Evolutionary conservation across 345 rosid species (phyloP).

Genomic region (Carallia brachiata): DNA sequence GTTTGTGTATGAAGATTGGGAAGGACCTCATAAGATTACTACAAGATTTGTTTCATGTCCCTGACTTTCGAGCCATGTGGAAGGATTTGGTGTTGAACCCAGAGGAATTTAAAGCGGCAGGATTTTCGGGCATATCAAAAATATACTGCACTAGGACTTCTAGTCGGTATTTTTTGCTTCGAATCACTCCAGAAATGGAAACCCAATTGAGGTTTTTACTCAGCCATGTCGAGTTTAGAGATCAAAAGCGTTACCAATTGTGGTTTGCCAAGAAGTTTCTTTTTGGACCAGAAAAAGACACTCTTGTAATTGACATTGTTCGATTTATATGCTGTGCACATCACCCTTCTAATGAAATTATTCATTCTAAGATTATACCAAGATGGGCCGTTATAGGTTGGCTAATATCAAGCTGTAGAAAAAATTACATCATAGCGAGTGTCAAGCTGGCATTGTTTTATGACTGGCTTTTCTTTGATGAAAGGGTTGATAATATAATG

Average conservation of each 20-base stretch:
- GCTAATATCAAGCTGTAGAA: slow-evolving; percentile 54
- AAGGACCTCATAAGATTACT: slow-evolving; percentile 68
- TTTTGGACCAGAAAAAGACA: slow-evolving; percentile 52
- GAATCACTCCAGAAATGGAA: slow-evolving; percentile 69
- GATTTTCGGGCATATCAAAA: slow-evolving; percentile 46
- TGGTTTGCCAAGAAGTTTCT: slow-evolving; percentile 79
- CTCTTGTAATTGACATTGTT: slow-evolving; percentile 56
- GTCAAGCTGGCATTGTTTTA: slow-evolving; percentile 69
- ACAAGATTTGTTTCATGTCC: slow-evolving; percentile 70
- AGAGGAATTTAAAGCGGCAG: slow-evolving; percentile 33
- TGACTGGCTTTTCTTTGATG: slow-evolving; percentile 88
- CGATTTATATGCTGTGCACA: slow-evolving; percentile 74
- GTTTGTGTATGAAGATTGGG: slow-evolving; percentile 63
- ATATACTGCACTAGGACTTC: slow-evolving; percentile 60
- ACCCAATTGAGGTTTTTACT: slow-evolving; percentile 69
- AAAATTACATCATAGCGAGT: slow-evolving; percentile 50
- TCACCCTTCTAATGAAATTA: slow-evolving; percentile 61
- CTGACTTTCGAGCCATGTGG: slow-evolving; percentile 59
- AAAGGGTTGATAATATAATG: slow-evolving; percentile 62
- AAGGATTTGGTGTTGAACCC: slow-evolving; percentile 54
- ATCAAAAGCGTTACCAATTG: slow-evolving; percentile 62
- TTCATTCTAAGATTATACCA: slow-evolving; percentile 64
- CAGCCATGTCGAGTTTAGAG: slow-evolving; percentile 65
- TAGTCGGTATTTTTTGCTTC: slow-evolving; percentile 59
- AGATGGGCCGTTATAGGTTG: slow-evolving; percentile 91